phyloP scores from a whole-genome alignment of 2,329 filamentous ascomycete genomes.

The Nemania sp. region DNA sequence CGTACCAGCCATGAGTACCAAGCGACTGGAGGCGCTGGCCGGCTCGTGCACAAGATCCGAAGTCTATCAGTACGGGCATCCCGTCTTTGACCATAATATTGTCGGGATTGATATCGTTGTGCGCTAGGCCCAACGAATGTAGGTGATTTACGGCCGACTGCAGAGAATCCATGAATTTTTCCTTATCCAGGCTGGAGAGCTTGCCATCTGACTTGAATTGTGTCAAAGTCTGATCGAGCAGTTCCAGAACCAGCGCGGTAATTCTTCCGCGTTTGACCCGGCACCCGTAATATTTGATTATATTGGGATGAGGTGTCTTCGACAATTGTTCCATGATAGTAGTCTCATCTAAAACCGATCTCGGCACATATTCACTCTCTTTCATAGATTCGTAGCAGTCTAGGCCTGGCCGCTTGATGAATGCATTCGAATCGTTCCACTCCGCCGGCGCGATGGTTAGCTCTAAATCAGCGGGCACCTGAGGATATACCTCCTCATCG shows the following conservation, averaged over 20 bases:
- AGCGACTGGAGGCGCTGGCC: conserved; percentile 14
- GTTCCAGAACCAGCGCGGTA: conserved; percentile 14
- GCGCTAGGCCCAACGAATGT: conserved; percentile 34
- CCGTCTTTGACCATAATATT: conserved; percentile 34
- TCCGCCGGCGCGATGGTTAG: conserved; percentile 14
- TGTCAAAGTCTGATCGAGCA: conserved; percentile 14
- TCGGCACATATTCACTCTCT: conserved; percentile 9
- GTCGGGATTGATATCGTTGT: conserved; percentile 36
- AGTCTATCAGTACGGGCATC: conserved; percentile 35
- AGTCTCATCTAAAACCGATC: conserved; percentile 10
- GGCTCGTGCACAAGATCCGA: conserved; percentile 23
- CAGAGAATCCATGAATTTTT: conserved; percentile 20
- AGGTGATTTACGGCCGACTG: conserved; percentile 32
- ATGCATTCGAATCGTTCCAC: conserved; percentile 7
- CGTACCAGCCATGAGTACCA: conserved; percentile 10
- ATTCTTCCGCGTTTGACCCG: conserved; percentile 14
- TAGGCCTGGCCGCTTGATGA: conserved; percentile 12
- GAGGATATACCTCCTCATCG: conserved; percentile 19
- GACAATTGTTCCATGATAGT: conserved; percentile 17
- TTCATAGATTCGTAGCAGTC: conserved; percentile 11
- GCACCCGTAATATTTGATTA: conserved; percentile 17
- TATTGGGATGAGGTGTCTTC: conserved; percentile 14
- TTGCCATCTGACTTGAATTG: conserved; percentile 4
- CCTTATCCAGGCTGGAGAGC: conserved; percentile 10
- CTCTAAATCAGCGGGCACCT: background rate